These are phyloP conservation scores for Trichoderma afroharzianum DNA, from an alignment of 2,329 filamentous ascomycete genomes.

Conservation along the genomic window DNA sequence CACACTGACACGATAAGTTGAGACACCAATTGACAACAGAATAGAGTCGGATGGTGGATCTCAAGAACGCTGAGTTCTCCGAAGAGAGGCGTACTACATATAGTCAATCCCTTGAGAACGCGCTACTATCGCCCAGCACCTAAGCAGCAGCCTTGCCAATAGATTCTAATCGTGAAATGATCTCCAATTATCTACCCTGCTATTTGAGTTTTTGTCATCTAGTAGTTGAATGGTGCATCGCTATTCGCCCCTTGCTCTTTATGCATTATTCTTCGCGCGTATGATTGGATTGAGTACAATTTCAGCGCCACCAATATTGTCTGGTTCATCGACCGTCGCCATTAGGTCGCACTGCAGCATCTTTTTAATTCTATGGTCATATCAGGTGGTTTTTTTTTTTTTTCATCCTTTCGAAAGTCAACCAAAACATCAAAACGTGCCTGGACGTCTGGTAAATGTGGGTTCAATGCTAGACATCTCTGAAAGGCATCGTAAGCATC, in stretches of 20 bases:
- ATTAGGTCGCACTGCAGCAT: not conserved
- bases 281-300: not conserved
- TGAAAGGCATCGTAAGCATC: not conserved
- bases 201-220: rapidly evolving
- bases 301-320: not conserved
- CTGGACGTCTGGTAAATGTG: not conserved
- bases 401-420: not conserved
- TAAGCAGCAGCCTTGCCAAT: not conserved
- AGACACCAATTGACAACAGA: no score
- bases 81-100: no score
- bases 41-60: no score
- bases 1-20: no score
- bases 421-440: not conserved
- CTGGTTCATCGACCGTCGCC: not conserved
- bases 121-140: no score
- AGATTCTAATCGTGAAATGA: not conserved
- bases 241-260: not conserved
- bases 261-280: not conserved
- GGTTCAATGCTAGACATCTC: not conserved
- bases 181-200: not conserved
- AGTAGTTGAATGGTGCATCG: rapidly evolving
- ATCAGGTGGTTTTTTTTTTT: no score
- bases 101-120: no score
- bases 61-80: no score
- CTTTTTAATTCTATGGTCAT: not conserved